A percentile compares a stretch with the other conserved stretches of the same genome.
Evolutionary conservation across 2,329 filamentous ascomycete genomes (phyloP).

Genomic region (Didymella glomerata): DNA sequence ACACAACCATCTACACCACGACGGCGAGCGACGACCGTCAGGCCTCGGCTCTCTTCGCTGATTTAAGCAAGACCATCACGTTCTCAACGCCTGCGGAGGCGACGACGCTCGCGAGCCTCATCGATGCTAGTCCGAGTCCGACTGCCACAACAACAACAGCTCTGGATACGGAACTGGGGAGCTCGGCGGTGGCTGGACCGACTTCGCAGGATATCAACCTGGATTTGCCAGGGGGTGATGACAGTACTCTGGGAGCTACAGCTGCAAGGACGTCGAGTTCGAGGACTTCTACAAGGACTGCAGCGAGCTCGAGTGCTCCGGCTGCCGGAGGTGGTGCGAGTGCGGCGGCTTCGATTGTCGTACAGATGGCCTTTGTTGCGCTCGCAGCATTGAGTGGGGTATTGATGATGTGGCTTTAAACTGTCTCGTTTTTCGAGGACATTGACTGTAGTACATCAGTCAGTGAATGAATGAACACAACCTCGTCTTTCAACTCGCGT

Average conservation of each 20-base stretch:
- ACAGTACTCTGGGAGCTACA: neutral
- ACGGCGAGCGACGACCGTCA: constrained; percentile 23
- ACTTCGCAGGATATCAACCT: constrained; percentile 2
- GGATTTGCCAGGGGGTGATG: neutral
- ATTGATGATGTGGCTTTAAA: constrained; percentile 7
- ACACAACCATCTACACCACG: constrained; percentile 29
- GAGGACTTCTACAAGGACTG: neutral
- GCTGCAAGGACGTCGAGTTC: neutral
- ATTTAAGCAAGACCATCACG: constrained; percentile 21
- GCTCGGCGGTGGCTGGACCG: constrained; percentile 1
- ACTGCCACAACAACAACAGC: constrained; percentile 1
- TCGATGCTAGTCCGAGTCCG: constrained; percentile 10
- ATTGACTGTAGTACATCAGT: neutral
- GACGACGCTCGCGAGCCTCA: constrained; percentile 15
- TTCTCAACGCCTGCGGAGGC: constrained; percentile 26
- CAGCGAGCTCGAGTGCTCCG: constrained; percentile 4
- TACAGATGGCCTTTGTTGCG: neutral
- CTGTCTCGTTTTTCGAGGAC: neutral
- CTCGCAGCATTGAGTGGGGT: constrained; percentile 1
- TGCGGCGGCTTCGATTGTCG: neutral
- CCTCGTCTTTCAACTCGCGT: neutral
- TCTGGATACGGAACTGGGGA: constrained; percentile 1
- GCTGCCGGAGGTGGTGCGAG: constrained; percentile 1
- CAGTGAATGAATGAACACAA: neutral
- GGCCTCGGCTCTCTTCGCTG: constrained; percentile 21